phyloP scores from a whole-genome alignment of 2,329 filamentous ascomycete species.

The Fusarium metavorans region DNA sequence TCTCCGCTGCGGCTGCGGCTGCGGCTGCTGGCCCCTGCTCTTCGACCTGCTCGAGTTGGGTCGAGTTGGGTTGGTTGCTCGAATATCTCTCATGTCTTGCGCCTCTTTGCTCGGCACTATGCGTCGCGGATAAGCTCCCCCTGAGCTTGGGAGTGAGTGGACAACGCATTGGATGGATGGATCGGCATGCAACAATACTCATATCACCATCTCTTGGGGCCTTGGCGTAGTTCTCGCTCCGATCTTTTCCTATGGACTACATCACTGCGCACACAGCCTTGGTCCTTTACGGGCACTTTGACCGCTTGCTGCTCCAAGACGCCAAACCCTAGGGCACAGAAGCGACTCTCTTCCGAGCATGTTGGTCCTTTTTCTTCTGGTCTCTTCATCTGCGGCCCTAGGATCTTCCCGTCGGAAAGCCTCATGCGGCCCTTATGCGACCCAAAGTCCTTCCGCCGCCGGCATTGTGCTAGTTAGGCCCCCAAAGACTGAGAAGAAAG shows the following conservation, averaged over 20 bases:
- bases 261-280: background rate
- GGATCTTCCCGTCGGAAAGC: slow-evolving; percentile 41
- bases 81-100: slow-evolving; percentile 29
- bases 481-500: slow-evolving; percentile 11
- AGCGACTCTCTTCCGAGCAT: slow-evolving; percentile 6
- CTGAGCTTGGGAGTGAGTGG: slow-evolving; percentile 32
- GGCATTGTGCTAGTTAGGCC: slow-evolving; percentile 10
- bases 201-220: slow-evolving; percentile 24
- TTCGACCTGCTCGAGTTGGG: background rate
- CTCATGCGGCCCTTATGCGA: slow-evolving; percentile 41
- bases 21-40: slow-evolving; percentile 7
- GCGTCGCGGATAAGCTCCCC: slow-evolving; percentile 28
- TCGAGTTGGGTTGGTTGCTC: slow-evolving; percentile 22
- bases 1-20: slow-evolving; percentile 28
- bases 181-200: slow-evolving; percentile 33
- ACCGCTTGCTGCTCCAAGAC: slow-evolving; percentile 21
- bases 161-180: slow-evolving; percentile 31
- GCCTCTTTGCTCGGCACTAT: slow-evolving; percentile 25
- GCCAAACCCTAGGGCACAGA: slow-evolving; percentile 10
- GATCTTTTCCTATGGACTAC: slow-evolving; percentile 21
- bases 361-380: slow-evolving; percentile 25
- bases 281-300: slow-evolving; percentile 3
- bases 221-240: slow-evolving; percentile 26
- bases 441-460: slow-evolving; percentile 25
- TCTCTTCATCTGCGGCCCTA: slow-evolving; percentile 27